These are phyloP conservation scores for Paramyrothecium roridum DNA, from an alignment of 2,329 filamentous ascomycete species.

Conservation along the genomic window DNA sequence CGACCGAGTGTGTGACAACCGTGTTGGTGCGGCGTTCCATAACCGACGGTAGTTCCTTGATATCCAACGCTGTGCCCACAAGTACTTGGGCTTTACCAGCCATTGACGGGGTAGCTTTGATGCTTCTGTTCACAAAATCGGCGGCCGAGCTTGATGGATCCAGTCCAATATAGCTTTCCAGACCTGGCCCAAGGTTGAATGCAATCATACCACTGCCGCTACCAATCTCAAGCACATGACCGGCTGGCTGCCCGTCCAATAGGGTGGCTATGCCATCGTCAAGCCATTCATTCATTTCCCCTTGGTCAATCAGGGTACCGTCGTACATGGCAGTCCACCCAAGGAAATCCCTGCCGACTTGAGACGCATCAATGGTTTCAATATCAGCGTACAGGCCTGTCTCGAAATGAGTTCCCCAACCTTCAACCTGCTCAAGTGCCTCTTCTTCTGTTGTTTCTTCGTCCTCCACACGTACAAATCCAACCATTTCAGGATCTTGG, in stretches of 20 bases:
- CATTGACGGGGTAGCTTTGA: background rate
- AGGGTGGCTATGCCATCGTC: conserved; percentile 10
- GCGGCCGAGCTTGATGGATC: background rate
- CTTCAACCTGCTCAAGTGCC: conserved; percentile 1
- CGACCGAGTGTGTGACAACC: conserved; percentile 6
- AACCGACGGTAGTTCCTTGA: background rate
- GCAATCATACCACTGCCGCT: conserved; percentile 11
- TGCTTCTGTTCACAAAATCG: background rate
- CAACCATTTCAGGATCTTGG: conserved; percentile 8
- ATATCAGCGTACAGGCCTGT: conserved; percentile 1
- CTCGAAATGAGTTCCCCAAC: conserved; percentile 6
- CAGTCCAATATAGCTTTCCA: background rate
- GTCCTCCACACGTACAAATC: conserved; percentile 1
- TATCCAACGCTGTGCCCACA: background rate
- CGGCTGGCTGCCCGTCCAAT: background rate
- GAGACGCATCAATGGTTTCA: background rate
- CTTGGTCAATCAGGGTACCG: conserved; percentile 7
- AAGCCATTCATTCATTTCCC: conserved; percentile 15
- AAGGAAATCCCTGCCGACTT: conserved; percentile 7
- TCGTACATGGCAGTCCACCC: conserved; percentile 15
- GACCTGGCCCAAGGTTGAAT: background rate
- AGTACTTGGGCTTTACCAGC: background rate
- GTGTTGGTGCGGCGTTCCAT: background rate
- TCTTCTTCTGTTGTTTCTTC: background rate
- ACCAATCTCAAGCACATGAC: conserved; percentile 10